Base-by-base conservation (phyloP, 2,329 filamentous ascomycete genomes). In the Penicillium sp. region DNA sequence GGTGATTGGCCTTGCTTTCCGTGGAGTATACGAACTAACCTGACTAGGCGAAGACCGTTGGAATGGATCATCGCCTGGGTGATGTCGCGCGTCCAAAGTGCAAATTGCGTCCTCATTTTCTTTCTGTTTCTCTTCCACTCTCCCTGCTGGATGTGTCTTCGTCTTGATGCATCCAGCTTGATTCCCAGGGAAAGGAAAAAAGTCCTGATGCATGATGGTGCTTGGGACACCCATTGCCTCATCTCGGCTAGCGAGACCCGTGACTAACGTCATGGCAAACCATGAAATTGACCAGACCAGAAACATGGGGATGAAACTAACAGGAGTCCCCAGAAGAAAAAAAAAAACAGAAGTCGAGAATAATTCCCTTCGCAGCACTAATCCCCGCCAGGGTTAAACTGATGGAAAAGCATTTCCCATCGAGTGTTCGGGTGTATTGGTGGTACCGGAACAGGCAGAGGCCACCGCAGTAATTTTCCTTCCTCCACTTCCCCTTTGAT, bases 11-110 rank as follows among this genome's bases (percentile, higher is more conserved):
- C 29, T 35, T 29, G 31, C 22, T 20, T 22, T 25, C 36, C 28
- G 27, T 22, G 41, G 41, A 47, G 41, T 52, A 52, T 52, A 52
- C 29, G 35, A 37, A 45, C 50, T 54, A 55, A 51, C 50, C 50
- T 36, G 42, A 51, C 50, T 55, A 11, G 50, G 48, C 39, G 45
- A 43, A 47, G 47, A 51, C 49, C 43, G 42, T 54, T 54, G 49
- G 49, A 49, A 47, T 54, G 49, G 47, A 50, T 47, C 49, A 42
- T 52, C 49, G 35, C 37, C 41, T 34, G 28, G 35, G 16, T 45
- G 13, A 30, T 42, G 35, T 37, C 23, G 18, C 26, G 27, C 10
- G 28, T n/a, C n/a, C 18, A 5, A 9, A 11, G 35, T 39, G 38
- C 29, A 14, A 41, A 22, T 31, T 23, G 13, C 23, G 36, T 35